These are phyloP conservation scores for Psilocybe cubensis DNA, from an alignment of 768 basidiomycete species.

Conservation along the genomic window DNA sequence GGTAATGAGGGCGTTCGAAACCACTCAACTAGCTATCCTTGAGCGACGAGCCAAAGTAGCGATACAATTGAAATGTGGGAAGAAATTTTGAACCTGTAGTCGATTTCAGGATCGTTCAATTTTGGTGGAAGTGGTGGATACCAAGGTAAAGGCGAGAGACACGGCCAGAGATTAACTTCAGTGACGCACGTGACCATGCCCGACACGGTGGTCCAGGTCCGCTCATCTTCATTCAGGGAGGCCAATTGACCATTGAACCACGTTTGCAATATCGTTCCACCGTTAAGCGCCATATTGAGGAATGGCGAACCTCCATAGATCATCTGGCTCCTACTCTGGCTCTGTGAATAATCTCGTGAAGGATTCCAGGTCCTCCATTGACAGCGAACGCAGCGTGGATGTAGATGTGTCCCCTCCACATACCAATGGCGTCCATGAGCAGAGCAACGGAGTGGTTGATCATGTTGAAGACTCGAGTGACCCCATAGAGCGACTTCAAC, in stretches of 20 bases:
- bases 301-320: constrained; percentile 23
- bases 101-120: not conserved
- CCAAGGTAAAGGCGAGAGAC: not conserved
- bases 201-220: not conserved
- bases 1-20: too few species aligned
- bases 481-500: constrained; percentile 62
- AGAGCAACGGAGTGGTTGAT: constrained; percentile 33
- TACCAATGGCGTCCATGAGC: constrained; percentile 41
- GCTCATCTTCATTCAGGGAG: not conserved
- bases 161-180: constrained; percentile 5
- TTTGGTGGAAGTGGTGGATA: constrained; percentile 5
- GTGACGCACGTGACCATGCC: constrained; percentile 4
- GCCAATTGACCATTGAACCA: not conserved
- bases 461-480: constrained; percentile 46
- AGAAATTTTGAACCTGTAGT: not conserved
- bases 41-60: too few species aligned
- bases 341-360: constrained; percentile 27
- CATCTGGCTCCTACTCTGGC: constrained; percentile 32
- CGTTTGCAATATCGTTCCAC: constrained; percentile 1
- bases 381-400: constrained; percentile 46
- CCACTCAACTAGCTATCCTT: too few species aligned
- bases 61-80: not conserved
- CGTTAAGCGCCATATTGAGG: not conserved
- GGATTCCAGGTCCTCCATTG: constrained; percentile 44
- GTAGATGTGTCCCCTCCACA: constrained; percentile 28